Base-by-base conservation (phyloP, 1,139 yeast species). In the Saccharomycopsis phalli region DNA sequence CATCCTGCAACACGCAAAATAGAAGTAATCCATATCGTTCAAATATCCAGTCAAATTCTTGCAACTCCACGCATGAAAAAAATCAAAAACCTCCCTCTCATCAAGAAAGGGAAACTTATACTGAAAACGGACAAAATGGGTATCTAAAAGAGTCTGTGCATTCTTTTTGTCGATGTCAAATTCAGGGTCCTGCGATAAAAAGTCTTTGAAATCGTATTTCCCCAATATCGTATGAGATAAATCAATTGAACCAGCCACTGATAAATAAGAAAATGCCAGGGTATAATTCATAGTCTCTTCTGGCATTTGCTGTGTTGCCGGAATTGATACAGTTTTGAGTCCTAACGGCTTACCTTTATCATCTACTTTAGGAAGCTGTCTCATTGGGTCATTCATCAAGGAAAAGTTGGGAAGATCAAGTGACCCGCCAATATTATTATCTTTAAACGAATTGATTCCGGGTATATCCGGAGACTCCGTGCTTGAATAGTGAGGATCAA, bases 1-100 rank as follows among this genome's bases (percentile, higher is more conserved):
- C 67, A 69, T 63, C 47, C 74, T 58, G 29, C 74, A 66, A 48
- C 72, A 68, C 31, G 65, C 63, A 47, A 69, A 71, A 47, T 71
- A 66, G 52, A 70, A 68, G 37, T 61, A 64, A 28, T 57, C 56
- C 16, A 57, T 55, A 25, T 65, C 57, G 37, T 53, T 55, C 47
- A 46, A 51, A 35, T 56, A 51, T 2, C 53, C 53, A 2, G 52
- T 38, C 19, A 53, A 52, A 36, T 59, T 60, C 32, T 62, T 58
- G 23, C 56, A 53, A 35, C 61, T 64, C 38, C 66, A 69, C 19
- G 63, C 63, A 39, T 62, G 61, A 51, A 69, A 72, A 48, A 71
- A 69, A 20, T 58, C 58, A 36, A 63, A 58, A 14, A 71, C 64
- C 39, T 68, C 75, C 28, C 58, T 57, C 49, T 70, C 75, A 49